Base-by-base conservation (phyloP, 495 filamentous ascomycete genomes). In the Podospora comata region DNA sequence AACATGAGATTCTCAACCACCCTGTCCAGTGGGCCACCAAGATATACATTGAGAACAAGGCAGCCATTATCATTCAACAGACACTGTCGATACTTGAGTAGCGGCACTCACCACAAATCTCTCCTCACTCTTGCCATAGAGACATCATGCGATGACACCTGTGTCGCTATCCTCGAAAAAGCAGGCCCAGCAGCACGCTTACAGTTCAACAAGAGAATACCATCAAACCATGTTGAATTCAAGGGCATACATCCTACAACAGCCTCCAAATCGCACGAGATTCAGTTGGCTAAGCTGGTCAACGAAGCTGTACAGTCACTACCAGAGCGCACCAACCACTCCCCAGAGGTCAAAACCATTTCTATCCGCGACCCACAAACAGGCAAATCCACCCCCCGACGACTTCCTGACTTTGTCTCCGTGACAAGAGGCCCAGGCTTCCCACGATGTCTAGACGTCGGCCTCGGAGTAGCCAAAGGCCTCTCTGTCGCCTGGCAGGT, bases 71-170 rank as follows among this genome's bases (percentile, higher is more conserved):
- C 39, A 48, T 48, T 48, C 39, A 48, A 48, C 9, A 48, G 15
- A 16, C 13, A 16, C 39, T 16, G 15, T 16, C 39, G 13, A 48
- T 48, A 13, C 39, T 48, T 13, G 39, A 13, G 5, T 16, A 48
- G 39, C 39, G 13, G 39, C 7, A 48, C 9, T 48, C 39, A 62
- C 26, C 13, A n/a, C 16, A 63, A 63, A 63, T 75, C 77, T 7
- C 80, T 92, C 58, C 76, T 91, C 18, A 94, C 91, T 0, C 88
- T 98, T 44, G 94, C 92, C 19, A 96, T 98, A 75, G 94, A 98
- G 81, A 92, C 91, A 18, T 97, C 94, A n/a, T 98, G 92, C 83
- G 95, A 99, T 79, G 95, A 99, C 80, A 97, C 94, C 1, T 94
- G 91, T 56, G 93, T 99, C 6, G 91, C 94, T 23, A 79, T 99